Evolutionary conservation across 2,329 filamentous ascomycete species (phyloP).

Genomic region (Elsinoe perseae): DNA sequence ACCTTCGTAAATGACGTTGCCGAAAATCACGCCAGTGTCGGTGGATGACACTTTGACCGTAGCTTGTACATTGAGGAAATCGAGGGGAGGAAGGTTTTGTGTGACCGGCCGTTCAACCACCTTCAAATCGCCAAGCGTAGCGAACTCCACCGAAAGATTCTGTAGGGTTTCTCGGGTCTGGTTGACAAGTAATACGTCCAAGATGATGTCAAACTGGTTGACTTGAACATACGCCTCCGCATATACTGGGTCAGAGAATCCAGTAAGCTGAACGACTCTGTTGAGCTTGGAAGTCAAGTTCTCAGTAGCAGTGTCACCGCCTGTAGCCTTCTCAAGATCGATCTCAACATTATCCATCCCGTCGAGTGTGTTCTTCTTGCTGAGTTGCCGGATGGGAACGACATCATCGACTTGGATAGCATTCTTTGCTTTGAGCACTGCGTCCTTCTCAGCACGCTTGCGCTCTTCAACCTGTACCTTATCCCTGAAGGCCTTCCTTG

Average conservation of each 20-base stretch:
- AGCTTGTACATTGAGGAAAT: slow-evolving; percentile 96
- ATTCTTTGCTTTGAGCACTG: slow-evolving; percentile 83
- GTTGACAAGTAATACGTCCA: slow-evolving; percentile 94
- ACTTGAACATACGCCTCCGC: slow-evolving; percentile 99
- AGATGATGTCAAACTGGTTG: slow-evolving; percentile 95
- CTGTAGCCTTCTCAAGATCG: slow-evolving; percentile 89
- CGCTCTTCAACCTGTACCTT: slow-evolving; percentile 98
- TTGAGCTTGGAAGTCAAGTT: slow-evolving; percentile 90
- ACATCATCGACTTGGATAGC: slow-evolving; percentile 95
- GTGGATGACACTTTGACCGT: slow-evolving; percentile 98
- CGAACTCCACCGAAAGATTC: slow-evolving; percentile 95
- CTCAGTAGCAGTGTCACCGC: slow-evolving; percentile 75
- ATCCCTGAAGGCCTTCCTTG: slow-evolving; percentile 85
- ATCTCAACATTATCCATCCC: slow-evolving; percentile 78
- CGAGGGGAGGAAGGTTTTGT: slow-evolving; percentile 88
- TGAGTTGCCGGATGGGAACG: slow-evolving; percentile 82
- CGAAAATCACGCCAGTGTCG: slow-evolving; percentile 96
- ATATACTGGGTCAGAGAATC: slow-evolving; percentile 96
- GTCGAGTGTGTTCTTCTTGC: slow-evolving; percentile 80
- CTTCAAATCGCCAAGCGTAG: slow-evolving; percentile 95
- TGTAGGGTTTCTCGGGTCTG: slow-evolving; percentile 94
- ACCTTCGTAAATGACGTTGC: slow-evolving; percentile 96
- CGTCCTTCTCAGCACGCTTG: slow-evolving; percentile 93
- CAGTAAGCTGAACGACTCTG: slow-evolving; percentile 91
- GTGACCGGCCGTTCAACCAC: slow-evolving; percentile 95